Percentiles rank a stretch among this genome's conserved stretches.
Evolutionary conservation across 768 basidiomycete species (phyloP).

Genomic region (Leccinum subgranulosum): DNA sequence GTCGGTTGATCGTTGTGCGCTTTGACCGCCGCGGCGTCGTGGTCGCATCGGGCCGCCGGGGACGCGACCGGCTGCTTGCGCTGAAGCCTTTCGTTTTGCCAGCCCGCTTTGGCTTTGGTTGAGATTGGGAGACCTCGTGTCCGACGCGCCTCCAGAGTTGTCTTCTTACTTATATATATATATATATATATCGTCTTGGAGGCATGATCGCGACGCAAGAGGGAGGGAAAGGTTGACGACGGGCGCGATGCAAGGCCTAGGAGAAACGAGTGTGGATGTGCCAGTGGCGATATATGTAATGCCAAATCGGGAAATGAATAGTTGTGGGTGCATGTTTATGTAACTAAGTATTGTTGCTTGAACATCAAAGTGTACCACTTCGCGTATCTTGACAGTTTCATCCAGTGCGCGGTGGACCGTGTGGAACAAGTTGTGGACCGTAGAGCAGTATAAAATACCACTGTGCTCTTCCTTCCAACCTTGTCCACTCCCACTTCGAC

Average conservation of each 20-base stretch:
- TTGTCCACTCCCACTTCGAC: neutral
- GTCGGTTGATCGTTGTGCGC: conserved; percentile 58
- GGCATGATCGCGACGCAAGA: conserved; percentile 17
- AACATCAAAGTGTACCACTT: conserved; percentile 5
- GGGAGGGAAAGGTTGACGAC: neutral
- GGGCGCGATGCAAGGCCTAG: neutral
- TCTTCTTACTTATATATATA: conserved; percentile 32
- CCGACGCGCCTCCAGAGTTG: conserved; percentile 30
- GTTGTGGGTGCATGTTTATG: neutral
- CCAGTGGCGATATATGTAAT: neutral
- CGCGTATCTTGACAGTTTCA: neutral
- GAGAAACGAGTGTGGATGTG: neutral
- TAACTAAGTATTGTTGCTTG: neutral
- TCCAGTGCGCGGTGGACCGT: neutral
- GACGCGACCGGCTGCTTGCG: conserved; percentile 24
- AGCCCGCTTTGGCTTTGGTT: conserved; percentile 20
- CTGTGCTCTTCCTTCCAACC: neutral
- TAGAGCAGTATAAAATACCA: neutral
- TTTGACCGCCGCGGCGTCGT: neutral
- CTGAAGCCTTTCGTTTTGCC: neutral
- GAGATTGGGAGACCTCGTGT: conserved; percentile 18
- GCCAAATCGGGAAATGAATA: neutral
- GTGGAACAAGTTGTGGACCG: neutral
- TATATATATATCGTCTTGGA: conserved; percentile 30
- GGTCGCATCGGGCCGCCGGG: neutral